Base-by-base conservation (phyloP, 1,139 yeast genomes). In the Pichia sp. region DNA sequence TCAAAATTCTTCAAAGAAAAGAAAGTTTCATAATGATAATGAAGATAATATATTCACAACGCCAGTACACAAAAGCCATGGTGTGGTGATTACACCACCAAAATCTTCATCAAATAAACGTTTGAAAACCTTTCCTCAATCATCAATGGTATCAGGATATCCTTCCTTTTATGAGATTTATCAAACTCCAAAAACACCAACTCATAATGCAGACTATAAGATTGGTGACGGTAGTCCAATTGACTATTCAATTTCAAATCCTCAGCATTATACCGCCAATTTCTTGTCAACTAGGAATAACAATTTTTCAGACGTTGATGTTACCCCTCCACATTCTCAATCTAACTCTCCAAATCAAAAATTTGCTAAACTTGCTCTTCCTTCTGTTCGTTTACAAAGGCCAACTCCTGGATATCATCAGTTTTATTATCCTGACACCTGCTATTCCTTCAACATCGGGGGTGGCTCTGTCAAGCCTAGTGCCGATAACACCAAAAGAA, bases 381-480 rank as follows among this genome's bases (percentile, higher is more conserved):
- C 58, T 3, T 40, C 48, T 16, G 47, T 47, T 37, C 46, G 37
- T 34, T 48, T 51, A 27, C 28, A 43, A 23, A 34, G 37, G 29
- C 3, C 29, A 31, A 16, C 33, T 32, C 46, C 42, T n/a, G 32
- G 40, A 27, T 53, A 54, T 31, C 52, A 57, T 23, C 53, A 60
- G 29, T 58, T 56, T 40, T 49, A 44, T 29, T 62, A 54, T 49
- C 64, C 68, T 46, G 55, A 67, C 67, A 54, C 81, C 68, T 49
- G 73, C 68, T 60, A 71, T 68, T 53, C 66, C 60, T 48, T 64
- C 64, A 42, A 73, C 65, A n/a, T 66, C 64, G 52, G 52, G n/a
- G 51, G 56, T 16, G 50, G 57, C 10, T 51, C 60, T 4, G 44
- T 50, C 5, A 47, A 49, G 27, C 43, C 49, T 35, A 46, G 44